Evolutionary conservation across 768 basidiomycete genomes (phyloP).

Genomic region (Pulveroboletus frians): DNA sequence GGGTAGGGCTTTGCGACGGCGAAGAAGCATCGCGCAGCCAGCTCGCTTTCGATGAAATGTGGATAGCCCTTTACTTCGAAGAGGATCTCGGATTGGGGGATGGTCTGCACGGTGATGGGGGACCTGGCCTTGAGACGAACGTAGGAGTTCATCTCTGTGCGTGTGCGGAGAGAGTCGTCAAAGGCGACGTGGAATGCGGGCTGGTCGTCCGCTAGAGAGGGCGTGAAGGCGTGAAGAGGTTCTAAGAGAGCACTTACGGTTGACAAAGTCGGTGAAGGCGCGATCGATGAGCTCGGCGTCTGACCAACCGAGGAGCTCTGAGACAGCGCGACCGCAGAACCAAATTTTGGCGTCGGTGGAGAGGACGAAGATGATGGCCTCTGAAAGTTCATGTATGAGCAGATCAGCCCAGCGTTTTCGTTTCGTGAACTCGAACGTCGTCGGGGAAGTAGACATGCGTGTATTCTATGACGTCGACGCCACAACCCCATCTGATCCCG

Average conservation of each 20-base stretch:
- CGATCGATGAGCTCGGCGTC: slow-evolving; percentile 67
- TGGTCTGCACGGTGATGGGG: slow-evolving; percentile 23
- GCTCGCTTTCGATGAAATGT: slow-evolving; percentile 38
- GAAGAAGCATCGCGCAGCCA: slow-evolving; percentile 59
- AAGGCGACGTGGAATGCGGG: slow-evolving; percentile 43
- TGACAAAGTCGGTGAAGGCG: slow-evolving; percentile 59
- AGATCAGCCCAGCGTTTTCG: slow-evolving; percentile 85
- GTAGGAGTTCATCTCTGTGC: slow-evolving; percentile 50
- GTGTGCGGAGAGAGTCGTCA: slow-evolving; percentile 47
- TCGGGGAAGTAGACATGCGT: slow-evolving; percentile 15
- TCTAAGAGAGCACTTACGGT: slow-evolving; percentile 39
- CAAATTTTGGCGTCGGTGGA: slow-evolving; percentile 59
- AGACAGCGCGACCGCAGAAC: slow-evolving; percentile 63
- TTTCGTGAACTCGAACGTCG: slow-evolving; percentile 77
- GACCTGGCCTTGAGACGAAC: slow-evolving; percentile 53
- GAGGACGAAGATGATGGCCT: slow-evolving; percentile 64
- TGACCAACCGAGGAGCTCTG: slow-evolving; percentile 73
- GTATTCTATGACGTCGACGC: slow-evolving; percentile 25
- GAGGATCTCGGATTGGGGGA: slow-evolving; percentile 44
- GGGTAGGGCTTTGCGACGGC: slow-evolving; percentile 74
- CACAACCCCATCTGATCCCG: slow-evolving; percentile 8
- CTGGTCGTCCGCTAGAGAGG: slow-evolving; percentile 52
- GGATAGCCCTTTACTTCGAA: slow-evolving; percentile 71
- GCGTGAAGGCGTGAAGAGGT: background rate
- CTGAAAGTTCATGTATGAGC: slow-evolving; percentile 68